Conservation (phyloP, 2,329 filamentous ascomycete genomes). For the Didymella pomorum region DNA sequence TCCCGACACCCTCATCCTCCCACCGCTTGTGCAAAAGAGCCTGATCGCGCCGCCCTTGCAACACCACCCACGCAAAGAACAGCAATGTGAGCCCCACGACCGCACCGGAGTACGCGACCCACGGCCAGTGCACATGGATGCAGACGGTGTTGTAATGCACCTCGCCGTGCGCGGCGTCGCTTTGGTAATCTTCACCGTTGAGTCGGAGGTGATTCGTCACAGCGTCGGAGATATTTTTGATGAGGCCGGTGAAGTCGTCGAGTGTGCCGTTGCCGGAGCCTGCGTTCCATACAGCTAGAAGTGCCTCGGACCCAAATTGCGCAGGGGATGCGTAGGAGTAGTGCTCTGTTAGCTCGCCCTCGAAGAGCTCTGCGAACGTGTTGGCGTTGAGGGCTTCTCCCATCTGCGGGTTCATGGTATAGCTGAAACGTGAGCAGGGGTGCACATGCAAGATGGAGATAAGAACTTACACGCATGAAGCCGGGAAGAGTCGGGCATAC, state of each 20-base stretch:
- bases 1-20: background rate
- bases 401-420: background rate
- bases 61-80: conserved; percentile 18
- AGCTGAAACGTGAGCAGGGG: background rate
- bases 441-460: background rate
- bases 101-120: background rate
- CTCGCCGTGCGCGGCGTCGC: conserved; percentile 2
- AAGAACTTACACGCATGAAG: background rate
- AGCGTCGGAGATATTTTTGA: conserved; percentile 17
- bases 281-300: conserved; percentile 17
- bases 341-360: background rate
- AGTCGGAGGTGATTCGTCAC: conserved; percentile 16
- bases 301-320: conserved; percentile 2
- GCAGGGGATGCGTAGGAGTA: background rate
- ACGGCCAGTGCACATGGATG: conserved; percentile 16
- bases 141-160: conserved; percentile 18
- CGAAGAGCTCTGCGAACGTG: background rate
- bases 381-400: background rate
- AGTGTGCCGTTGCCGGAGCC: conserved; percentile 21
- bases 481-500: background rate
- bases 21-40: background rate
- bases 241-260: conserved; percentile 13
- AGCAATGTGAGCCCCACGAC: conserved; percentile 4
- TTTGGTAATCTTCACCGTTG: conserved; percentile 3
- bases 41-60: background rate